A percentile compares a stretch with the other conserved stretches of the same genome.
Conservation (phyloP, 768 basidiomycete genomes). For the Daedaleopsis sinensis region DNA sequence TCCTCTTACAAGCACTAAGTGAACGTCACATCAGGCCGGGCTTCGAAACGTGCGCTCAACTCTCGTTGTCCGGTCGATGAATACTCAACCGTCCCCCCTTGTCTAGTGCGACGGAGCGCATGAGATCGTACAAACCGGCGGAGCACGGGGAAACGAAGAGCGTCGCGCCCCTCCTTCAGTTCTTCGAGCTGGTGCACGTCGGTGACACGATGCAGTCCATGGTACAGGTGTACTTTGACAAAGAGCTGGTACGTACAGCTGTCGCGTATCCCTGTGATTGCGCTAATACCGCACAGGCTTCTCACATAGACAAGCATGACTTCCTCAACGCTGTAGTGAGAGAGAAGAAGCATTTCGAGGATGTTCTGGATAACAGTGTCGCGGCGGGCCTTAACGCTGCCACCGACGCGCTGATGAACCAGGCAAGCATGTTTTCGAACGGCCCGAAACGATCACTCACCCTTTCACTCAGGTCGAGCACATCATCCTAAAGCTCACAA, state of each 20-base stretch:
- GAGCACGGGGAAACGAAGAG: slow-evolving; percentile 81
- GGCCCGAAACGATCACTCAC: not conserved
- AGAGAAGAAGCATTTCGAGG: slow-evolving; percentile 97
- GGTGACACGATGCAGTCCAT: slow-evolving; percentile 98
- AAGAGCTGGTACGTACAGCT: slow-evolving; percentile 71
- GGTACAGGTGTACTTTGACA: slow-evolving; percentile 98
- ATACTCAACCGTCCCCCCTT: not conserved
- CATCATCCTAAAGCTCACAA: slow-evolving; percentile 81
- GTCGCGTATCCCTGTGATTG: not conserved
- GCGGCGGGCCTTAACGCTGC: slow-evolving; percentile 94
- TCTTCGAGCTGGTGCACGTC: slow-evolving; percentile 96
- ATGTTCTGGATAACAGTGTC: slow-evolving; percentile 89
- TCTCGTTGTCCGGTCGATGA: not conserved
- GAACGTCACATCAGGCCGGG: slow-evolving; percentile 81
- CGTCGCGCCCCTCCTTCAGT: slow-evolving; percentile 93
- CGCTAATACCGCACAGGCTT: slow-evolving; percentile 50
- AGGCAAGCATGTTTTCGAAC: slow-evolving; percentile 42
- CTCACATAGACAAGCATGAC: slow-evolving; percentile 90
- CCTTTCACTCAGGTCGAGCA: slow-evolving; percentile 75
- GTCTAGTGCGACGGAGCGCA: slow-evolving; percentile 84
- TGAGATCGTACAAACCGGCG: slow-evolving; percentile 87
- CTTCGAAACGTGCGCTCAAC: slow-evolving; percentile 50
- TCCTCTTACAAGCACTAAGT: slow-evolving; percentile 76
- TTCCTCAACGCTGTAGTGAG: slow-evolving; percentile 91
- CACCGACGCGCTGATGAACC: slow-evolving; percentile 93